A percentile compares a stretch with the other conserved stretches of the same genome.
Conservation (phyloP, 2,329 filamentous ascomycete species). For the Xenoacremonium recifei region DNA sequence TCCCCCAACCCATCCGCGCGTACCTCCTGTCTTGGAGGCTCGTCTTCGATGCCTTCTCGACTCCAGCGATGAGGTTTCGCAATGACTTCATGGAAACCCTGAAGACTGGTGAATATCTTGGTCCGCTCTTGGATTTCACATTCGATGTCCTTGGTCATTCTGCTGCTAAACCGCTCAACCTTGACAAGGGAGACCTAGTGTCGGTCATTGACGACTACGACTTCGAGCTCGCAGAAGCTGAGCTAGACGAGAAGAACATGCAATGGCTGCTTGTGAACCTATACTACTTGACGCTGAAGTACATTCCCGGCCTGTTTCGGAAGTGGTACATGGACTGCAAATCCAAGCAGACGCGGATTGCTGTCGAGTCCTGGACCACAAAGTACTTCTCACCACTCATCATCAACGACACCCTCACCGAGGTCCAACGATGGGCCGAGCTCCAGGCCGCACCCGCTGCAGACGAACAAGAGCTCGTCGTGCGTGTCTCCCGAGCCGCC, state of each 20-base stretch:
- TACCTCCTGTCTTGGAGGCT: constrained; percentile 90
- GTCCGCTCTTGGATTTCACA: constrained; percentile 70
- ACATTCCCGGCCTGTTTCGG: constrained; percentile 76
- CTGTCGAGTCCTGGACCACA: constrained; percentile 82
- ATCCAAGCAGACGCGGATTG: constrained; percentile 74
- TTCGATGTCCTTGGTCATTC: constrained; percentile 85
- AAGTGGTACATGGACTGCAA: constrained; percentile 81
- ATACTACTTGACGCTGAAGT: constrained; percentile 78
- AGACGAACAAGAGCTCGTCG: constrained; percentile 55
- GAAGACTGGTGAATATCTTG: constrained; percentile 68
- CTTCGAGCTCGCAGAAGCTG: constrained; percentile 50
- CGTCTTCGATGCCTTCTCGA: constrained; percentile 80
- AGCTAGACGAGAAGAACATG: constrained; percentile 68
- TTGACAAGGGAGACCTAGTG: constrained; percentile 66
- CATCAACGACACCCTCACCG: constrained; percentile 63
- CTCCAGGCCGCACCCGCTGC: constrained; percentile 46
- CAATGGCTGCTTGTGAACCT: constrained; percentile 84
- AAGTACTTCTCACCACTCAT: constrained; percentile 76
- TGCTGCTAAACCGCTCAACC: constrained; percentile 68
- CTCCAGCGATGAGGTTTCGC: constrained; percentile 78
- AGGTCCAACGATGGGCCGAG: constrained; percentile 66
- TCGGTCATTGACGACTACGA: constrained; percentile 55
- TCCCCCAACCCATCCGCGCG: constrained; percentile 68
- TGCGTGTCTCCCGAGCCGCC: constrained; percentile 71
- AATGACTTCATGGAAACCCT: constrained; percentile 77